phyloP scores from a whole-genome alignment of 768 basidiomycete species.

The Rhizopogon vinicolor region DNA sequence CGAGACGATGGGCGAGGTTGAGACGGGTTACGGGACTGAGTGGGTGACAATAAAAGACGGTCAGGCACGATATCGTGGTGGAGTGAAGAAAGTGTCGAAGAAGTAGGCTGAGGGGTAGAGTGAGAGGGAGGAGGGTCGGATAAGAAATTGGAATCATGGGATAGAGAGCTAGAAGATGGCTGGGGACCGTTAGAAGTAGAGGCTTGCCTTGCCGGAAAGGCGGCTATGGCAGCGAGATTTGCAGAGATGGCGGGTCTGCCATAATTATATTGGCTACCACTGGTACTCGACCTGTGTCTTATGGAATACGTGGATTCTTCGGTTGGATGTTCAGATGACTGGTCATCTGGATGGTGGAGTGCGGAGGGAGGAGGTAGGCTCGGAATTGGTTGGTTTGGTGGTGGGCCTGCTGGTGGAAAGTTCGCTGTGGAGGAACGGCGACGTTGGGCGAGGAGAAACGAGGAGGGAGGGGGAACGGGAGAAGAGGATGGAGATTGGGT shows the following conservation, averaged over 20 bases:
- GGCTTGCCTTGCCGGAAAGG: slow-evolving; percentile 48
- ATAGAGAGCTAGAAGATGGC: slow-evolving; percentile 13
- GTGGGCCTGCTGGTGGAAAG: slow-evolving; percentile 62
- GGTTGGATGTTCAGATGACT: slow-evolving; percentile 16
- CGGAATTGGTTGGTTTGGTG: slow-evolving; percentile 73
- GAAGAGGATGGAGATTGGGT: slow-evolving; percentile 20
- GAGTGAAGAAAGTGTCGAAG: slow-evolving; percentile 14
- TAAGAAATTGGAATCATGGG: slow-evolving; percentile 42
- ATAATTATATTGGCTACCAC: slow-evolving; percentile 23
- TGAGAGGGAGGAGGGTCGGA: slow-evolving; percentile 42
- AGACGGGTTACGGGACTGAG: slow-evolving; percentile 35
- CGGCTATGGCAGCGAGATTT: slow-evolving; percentile 52
- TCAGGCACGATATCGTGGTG: slow-evolving; percentile 39
- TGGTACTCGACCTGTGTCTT: slow-evolving; percentile 34
- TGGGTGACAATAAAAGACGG: slow-evolving; percentile 39
- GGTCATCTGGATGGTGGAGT: slow-evolving; percentile 14
- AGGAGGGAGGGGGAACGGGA: slow-evolving; percentile 23
- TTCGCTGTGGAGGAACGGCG: slow-evolving; percentile 68
- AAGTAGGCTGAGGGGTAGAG: slow-evolving; percentile 22
- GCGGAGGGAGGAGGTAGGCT: slow-evolving; percentile 42
- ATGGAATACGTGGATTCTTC: slow-evolving; percentile 25
- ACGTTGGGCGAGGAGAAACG: slow-evolving; percentile 36
- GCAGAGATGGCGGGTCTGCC: slow-evolving; percentile 38
- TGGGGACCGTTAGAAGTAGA: slow-evolving; percentile 24
- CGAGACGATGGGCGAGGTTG: slow-evolving; percentile 70